These are phyloP conservation scores for Colletotrichum eleusines DNA, from an alignment of 2,329 filamentous ascomycete genomes.

Conservation along the genomic window DNA sequence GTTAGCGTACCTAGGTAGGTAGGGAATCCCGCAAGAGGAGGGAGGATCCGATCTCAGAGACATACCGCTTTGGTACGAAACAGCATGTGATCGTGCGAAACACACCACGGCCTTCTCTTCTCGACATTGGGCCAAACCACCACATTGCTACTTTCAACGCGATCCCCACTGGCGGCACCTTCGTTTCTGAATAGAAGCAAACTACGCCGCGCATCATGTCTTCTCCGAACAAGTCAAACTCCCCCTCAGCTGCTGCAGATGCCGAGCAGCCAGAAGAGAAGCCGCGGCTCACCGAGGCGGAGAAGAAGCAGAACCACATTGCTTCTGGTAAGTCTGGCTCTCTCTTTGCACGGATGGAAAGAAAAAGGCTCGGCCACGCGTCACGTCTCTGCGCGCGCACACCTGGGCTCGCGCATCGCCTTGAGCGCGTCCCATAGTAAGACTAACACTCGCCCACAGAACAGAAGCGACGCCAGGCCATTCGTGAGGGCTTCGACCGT, in stretches of 20 bases:
- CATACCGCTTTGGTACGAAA: constrained; percentile 18
- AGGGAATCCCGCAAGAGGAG: constrained; percentile 16
- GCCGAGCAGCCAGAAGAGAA: constrained; percentile 56
- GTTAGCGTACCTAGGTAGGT: neutral
- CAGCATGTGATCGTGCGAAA: constrained; percentile 39
- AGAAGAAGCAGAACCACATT: constrained; percentile 69
- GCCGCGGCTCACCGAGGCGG: constrained; percentile 64
- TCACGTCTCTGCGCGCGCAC: neutral
- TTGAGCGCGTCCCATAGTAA: constrained; percentile 42
- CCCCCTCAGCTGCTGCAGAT: constrained; percentile 33
- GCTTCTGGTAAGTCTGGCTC: constrained; percentile 59
- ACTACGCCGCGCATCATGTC: constrained; percentile 30
- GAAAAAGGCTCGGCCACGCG: neutral
- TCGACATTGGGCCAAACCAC: neutral
- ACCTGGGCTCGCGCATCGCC: neutral
- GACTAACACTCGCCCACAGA: constrained; percentile 49
- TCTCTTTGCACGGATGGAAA: no score
- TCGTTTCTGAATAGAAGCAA: neutral
- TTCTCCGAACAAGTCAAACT: constrained; percentile 41
- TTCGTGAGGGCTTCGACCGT: constrained; percentile 85
- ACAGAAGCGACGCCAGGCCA: constrained; percentile 68
- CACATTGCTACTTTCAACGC: neutral
- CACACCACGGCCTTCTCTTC: constrained; percentile 7
- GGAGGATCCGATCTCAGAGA: constrained; percentile 29
- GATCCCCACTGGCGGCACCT: neutral